phyloP scores from a whole-genome alignment of 768 basidiomycete genomes.

The Tulasnella sp. region DNA sequence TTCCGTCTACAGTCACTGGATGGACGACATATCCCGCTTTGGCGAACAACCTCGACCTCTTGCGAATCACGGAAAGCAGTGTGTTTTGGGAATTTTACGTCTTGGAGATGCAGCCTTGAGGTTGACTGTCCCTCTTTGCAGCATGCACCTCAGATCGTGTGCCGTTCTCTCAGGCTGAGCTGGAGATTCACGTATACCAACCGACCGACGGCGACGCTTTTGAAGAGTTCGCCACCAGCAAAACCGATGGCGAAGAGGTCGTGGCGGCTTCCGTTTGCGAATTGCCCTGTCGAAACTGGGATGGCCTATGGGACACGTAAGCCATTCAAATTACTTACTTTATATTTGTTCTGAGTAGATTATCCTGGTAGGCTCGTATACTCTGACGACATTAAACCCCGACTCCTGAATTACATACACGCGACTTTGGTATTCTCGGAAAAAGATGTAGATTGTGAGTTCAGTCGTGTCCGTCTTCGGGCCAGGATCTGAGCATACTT shows the following conservation, averaged over 20 bases:
- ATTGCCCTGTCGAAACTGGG: slow-evolving; percentile 75
- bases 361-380: slow-evolving; percentile 64
- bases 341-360: neutral
- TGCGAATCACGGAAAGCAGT: slow-evolving; percentile 58
- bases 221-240: slow-evolving; percentile 62
- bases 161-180: slow-evolving; percentile 52
- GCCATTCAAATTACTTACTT: slow-evolving; percentile 16
- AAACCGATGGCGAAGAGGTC: slow-evolving; percentile 67
- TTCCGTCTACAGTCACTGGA: slow-evolving; percentile 67
- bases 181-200: slow-evolving; percentile 88
- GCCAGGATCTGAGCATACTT: neutral
- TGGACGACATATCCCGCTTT: slow-evolving; percentile 77
- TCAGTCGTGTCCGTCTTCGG: neutral
- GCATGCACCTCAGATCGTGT: slow-evolving; percentile 52
- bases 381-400: slow-evolving; percentile 71
- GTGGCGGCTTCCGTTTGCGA: slow-evolving; percentile 89
- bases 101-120: neutral
- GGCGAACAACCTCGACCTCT: slow-evolving; percentile 66
- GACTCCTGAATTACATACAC: slow-evolving; percentile 89
- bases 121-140: slow-evolving; percentile 38
- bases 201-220: slow-evolving; percentile 57
- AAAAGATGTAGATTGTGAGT: slow-evolving; percentile 75
- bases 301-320: slow-evolving; percentile 75
- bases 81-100: slow-evolving; percentile 29
- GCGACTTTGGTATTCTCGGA: slow-evolving; percentile 92